Base-by-base conservation (phyloP, 176 grass and related monocot genomes). In the Oryza glumipatula region DNA sequence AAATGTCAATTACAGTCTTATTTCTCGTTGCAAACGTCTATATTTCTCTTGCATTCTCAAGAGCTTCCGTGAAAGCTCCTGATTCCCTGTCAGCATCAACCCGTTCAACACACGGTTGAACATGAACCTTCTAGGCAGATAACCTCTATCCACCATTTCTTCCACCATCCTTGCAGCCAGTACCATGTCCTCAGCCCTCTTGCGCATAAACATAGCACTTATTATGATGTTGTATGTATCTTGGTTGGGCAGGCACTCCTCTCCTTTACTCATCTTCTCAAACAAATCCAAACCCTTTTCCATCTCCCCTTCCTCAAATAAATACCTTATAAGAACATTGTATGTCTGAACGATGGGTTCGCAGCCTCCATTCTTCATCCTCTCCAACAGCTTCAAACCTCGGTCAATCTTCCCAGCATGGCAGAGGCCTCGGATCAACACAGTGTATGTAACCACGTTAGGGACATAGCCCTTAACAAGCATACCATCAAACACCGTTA, bases 161-260 rank as follows among this genome's bases (percentile, higher is more conserved):
- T 87, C 87, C 36, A 92, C 92, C 96, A 98, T 95, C 85, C 82
- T 92, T 4, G 89, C 91, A 0, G 93, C 96, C 75, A 90, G 67
- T 32, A 91, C 76, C 91, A 90, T 91, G 86, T 98, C 93, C 67
- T 95, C 85, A 0, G 82, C 79, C 77, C 89, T 93, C 84, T 88
- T 98, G 70, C 93, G 90, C 60, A 88, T 81, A 90, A 98, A 98
- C 96, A 98, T 98, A 26, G 91, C 88, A 68, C 93, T 94, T 76
- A 98, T 95, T 68, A 98, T 83, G 26, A 98, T 89, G 56, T 98
- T 98, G 69, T 92, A 98, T 19, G 89, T 95, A 77, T 98, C 96
- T 69, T 92, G 87, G 60, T 98, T 95, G 16, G 96, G 93, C 75
- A 98, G 85, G 85, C 89, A 95, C 7, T 66, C 68, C 74, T 83